Percentiles rank a stretch among this genome's conserved stretches.
phyloP scores from a whole-genome alignment of 2,329 filamentous ascomycete species.

The Ophiocordyceps camponoti-saundersi region DNA sequence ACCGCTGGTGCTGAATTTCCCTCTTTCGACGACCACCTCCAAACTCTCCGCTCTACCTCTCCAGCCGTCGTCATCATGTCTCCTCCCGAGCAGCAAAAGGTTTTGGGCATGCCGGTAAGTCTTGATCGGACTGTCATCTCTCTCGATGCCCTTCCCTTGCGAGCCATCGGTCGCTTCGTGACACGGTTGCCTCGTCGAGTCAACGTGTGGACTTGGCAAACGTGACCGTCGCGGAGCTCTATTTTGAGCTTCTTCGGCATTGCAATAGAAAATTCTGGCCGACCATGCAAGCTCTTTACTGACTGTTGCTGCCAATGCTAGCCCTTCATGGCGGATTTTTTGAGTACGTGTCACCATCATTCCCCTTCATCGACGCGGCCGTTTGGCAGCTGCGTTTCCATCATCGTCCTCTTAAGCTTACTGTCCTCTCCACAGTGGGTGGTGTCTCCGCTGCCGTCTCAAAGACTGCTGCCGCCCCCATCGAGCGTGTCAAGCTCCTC shows the following conservation, averaged over 20 bases:
- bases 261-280: slow-evolving; percentile 3
- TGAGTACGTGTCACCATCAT: slow-evolving; percentile 57
- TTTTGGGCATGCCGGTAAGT: slow-evolving; percentile 55
- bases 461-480: slow-evolving; percentile 98
- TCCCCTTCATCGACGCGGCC: not conserved
- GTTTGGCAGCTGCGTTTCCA: not conserved
- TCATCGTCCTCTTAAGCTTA: slow-evolving; percentile 3
- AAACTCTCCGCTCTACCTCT: slow-evolving; percentile 43
- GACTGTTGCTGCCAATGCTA: slow-evolving; percentile 24
- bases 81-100: slow-evolving; percentile 34
- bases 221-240: not conserved
- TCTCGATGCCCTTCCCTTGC: slow-evolving; percentile 5
- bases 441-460: slow-evolving; percentile 99
- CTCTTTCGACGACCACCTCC: slow-evolving; percentile 21
- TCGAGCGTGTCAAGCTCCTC: slow-evolving; percentile 99
- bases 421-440: slow-evolving; percentile 53
- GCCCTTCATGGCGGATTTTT: slow-evolving; percentile 95
- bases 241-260: not conserved
- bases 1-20: slow-evolving; percentile 28
- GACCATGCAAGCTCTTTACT: slow-evolving; percentile 8
- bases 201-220: not conserved
- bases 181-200: not conserved
- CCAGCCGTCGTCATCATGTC: slow-evolving; percentile 34
- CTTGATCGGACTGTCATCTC: slow-evolving; percentile 3
- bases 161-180: slow-evolving; percentile 6